A percentile compares a stretch with the other conserved stretches of the same genome.
Evolutionary conservation across 305 asterid genomes (phyloP).

Genomic region (Salvia sclarea): DNA sequence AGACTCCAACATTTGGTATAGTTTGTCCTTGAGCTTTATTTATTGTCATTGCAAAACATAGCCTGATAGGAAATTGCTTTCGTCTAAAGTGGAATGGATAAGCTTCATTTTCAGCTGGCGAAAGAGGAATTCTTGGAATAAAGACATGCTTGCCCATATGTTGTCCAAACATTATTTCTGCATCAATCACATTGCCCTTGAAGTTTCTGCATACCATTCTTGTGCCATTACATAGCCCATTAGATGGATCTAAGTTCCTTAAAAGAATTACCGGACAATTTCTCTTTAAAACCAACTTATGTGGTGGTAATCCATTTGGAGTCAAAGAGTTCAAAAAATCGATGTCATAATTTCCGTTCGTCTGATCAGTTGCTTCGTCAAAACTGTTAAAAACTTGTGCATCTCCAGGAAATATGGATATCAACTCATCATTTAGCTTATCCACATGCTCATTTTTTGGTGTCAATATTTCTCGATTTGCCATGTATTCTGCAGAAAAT

Average conservation of each 20-base stretch:
- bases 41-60: neutral
- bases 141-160: neutral
- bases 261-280: neutral
- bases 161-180: neutral
- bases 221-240: neutral
- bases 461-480: neutral
- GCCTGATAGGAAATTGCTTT: neutral
- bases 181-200: neutral
- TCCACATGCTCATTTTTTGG: neutral
- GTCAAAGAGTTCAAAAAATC: neutral
- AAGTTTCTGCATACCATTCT: neutral
- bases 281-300: neutral
- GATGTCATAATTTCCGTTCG: neutral
- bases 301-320: constrained; percentile 2
- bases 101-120: neutral
- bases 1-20: neutral
- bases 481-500: neutral
- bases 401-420: neutral
- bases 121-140: neutral
- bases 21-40: neutral
- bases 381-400: neutral
- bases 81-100: neutral
- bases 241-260: constrained; percentile 1
- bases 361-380: neutral
- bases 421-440: neutral